Base-by-base conservation (phyloP, 2,329 filamentous ascomycete genomes). In the Diaporthe longicolla region DNA sequence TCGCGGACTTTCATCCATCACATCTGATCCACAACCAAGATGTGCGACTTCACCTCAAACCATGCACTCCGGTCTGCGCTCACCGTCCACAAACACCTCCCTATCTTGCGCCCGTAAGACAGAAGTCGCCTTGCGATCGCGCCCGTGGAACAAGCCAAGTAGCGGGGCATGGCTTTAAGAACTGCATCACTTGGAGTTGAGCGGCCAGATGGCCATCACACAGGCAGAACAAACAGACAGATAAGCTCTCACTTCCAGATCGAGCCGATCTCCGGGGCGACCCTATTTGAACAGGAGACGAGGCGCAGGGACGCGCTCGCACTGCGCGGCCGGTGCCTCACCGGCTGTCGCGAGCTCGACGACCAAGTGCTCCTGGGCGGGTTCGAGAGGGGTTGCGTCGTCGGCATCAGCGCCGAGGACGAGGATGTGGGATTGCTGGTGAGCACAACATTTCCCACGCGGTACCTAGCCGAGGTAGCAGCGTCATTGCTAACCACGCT, bases 401-500 rank as follows among this genome's bases (percentile, higher is more conserved):
- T 89, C 1, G 89, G 89, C 0, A 71, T 91, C 71, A 91, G 89
- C 72, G 82, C 86, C 0, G 88, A 89, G 79, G 85, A 87, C 26
- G 86, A 85, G 54, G 83, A 82, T n/a, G 79, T 89, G 73, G 88
- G 86, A 0, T 74, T 89, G 35, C 75, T 84, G 79, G 87, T 89
- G 48, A 71, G 70, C 29, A 32, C 10, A 48, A 2, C 10, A 4
- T 15, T 29, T 72, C 79, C 85, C 81, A 68, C 75, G 45, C n/a
- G 24, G 15, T 10, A 26, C n/a, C 7, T 19, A 45, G 70, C 37
- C 10, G n/a, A 52, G 58, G 45, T 3, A 17, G 40, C 15, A 15
- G 35, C 13, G 9, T 13, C 40, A 11, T 8, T 74, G 24, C 48
- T 77, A 37, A 74, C 13, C 13, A 26, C 19, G 13, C 68, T 69